Percentiles rank a stretch among this genome's conserved stretches.
phyloP scores from a whole-genome alignment of 2,329 filamentous ascomycete species.

The Cladophialophora exuberans region DNA sequence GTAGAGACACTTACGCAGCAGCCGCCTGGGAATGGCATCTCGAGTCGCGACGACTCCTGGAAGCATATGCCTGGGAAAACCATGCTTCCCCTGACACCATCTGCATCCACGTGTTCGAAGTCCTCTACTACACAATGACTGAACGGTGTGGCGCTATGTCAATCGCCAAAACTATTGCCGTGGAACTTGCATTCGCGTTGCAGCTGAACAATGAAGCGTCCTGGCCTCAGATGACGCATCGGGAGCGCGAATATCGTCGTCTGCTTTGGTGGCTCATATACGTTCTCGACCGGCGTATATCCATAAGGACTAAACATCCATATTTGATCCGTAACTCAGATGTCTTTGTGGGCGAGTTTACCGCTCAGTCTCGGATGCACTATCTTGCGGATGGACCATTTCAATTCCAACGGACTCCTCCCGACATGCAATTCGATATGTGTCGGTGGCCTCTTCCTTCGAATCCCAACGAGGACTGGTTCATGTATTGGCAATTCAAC shows the following conservation, averaged over 20 bases:
- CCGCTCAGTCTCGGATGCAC: background rate
- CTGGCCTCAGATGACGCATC: background rate
- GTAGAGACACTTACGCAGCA: background rate
- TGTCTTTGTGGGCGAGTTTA: background rate
- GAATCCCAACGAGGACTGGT: constrained; percentile 1
- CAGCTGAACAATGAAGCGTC: constrained; percentile 3
- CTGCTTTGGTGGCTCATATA: constrained; percentile 13
- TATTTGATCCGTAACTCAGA: constrained; percentile 5
- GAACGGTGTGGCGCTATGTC: background rate
- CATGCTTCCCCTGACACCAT: constrained; percentile 2
- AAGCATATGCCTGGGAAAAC: background rate
- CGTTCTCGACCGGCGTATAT: constrained; percentile 10
- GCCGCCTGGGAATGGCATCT: constrained; percentile 1
- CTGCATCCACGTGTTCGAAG: constrained; percentile 6
- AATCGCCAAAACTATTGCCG: constrained; percentile 1
- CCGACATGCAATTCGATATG: background rate
- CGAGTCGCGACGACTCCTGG: constrained; percentile 3
- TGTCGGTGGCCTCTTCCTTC: constrained; percentile 1
- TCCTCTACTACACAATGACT: constrained; percentile 12
- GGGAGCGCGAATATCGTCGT: constrained; percentile 12
- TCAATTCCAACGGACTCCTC: background rate
- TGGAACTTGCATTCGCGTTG: constrained; percentile 6
- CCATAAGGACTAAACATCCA: background rate
- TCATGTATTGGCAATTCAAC: constrained; percentile 4
- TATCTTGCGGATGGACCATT: background rate